These are phyloP conservation scores for Podospora sp. DNA, from an alignment of 495 filamentous ascomycete species.

Conservation along the genomic window DNA sequence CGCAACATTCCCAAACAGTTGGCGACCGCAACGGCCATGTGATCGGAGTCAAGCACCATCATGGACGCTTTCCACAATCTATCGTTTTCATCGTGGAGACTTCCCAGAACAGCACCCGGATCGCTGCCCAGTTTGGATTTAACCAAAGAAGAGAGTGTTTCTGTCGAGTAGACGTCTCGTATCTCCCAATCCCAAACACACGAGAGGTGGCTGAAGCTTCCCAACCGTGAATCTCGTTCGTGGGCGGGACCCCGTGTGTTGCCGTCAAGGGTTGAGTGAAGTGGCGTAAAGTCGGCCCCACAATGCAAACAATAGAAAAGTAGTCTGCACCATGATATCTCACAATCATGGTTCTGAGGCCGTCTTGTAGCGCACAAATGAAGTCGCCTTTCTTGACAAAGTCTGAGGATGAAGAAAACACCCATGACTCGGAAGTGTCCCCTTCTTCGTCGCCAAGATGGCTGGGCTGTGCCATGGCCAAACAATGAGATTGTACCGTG, in stretches of 20 bases:
- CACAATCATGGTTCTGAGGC: background rate
- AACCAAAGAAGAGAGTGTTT: background rate
- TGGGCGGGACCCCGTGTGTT: no score
- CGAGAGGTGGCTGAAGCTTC: background rate
- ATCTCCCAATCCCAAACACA: background rate
- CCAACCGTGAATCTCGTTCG: no score
- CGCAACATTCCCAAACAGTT: background rate
- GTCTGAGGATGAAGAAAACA: background rate
- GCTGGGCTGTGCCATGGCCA: background rate
- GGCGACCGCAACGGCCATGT: background rate
- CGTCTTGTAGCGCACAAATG: background rate
- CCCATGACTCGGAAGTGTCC: background rate
- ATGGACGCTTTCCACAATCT: background rate
- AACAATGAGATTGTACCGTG: background rate
- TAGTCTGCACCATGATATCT: constrained; percentile 1
- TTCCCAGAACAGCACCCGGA: background rate
- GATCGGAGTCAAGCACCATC: background rate
- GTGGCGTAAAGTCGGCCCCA: background rate
- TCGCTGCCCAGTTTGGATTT: background rate
- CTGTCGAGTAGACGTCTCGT: background rate
- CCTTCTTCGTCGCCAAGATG: background rate
- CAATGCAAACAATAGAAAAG: background rate
- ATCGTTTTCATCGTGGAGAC: background rate
- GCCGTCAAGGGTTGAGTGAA: background rate
- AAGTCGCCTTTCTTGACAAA: constrained; percentile 5